Evolutionary conservation across 23 red algal species (phyloP).

Genomic region (Gracilariopsis chorda): DNA sequence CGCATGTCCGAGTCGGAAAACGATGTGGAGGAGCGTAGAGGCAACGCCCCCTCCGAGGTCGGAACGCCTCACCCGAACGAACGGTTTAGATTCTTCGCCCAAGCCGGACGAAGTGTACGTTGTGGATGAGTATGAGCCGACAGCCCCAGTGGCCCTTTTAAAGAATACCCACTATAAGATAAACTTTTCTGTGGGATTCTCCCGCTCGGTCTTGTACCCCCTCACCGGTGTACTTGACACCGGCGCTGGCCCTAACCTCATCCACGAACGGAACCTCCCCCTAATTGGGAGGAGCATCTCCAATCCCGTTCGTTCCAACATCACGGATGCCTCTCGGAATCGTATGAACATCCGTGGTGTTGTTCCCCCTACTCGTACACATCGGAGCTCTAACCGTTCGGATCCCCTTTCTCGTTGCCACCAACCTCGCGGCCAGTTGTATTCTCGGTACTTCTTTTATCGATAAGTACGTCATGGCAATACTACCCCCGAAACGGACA

Average conservation of each 20-base stretch:
- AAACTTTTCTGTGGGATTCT: not conserved
- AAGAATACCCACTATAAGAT: not conserved
- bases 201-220: not conserved
- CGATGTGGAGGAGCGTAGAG: not conserved
- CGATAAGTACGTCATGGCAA: not conserved
- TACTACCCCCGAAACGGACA: not conserved
- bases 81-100: not conserved
- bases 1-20: not conserved
- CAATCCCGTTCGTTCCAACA: not conserved
- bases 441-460: conserved; percentile 16
- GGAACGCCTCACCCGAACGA: not conserved
- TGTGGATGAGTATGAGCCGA: not conserved
- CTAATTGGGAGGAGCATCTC: not conserved
- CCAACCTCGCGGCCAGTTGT: not conserved
- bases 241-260: conserved; percentile 21
- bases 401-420: not conserved
- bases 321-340: not conserved
- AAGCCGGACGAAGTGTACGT: not conserved
- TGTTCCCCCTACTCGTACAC: not conserved
- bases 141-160: not conserved
- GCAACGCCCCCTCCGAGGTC: not conserved
- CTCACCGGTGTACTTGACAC: conserved; percentile 10
- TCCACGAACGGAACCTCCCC: not conserved
- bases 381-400: not conserved
- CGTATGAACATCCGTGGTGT: not conserved